Conservation (phyloP, 2,329 filamentous ascomycete genomes). For the Fusarium sp. region DNA sequence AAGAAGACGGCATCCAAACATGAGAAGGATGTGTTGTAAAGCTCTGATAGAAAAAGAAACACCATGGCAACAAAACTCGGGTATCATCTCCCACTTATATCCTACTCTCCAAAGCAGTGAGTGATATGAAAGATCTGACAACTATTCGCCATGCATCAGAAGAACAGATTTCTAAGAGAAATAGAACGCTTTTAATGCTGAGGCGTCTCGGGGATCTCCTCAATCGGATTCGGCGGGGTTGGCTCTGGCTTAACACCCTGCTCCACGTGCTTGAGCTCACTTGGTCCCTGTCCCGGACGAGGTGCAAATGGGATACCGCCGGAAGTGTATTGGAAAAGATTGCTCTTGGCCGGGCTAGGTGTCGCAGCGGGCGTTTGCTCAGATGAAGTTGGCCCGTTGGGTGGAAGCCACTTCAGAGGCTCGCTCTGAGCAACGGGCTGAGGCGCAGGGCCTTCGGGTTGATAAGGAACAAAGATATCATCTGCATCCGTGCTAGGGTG, state of each 20-base stretch:
- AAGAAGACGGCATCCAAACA: conserved; percentile 28
- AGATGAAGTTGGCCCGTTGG: conserved; percentile 52
- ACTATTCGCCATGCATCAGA: conserved; percentile 1
- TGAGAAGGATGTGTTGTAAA: neutral
- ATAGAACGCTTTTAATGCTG: neutral
- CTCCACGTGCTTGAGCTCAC: neutral
- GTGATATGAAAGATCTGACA: conserved; percentile 3
- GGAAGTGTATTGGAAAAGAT: conserved; percentile 51
- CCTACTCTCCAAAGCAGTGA: conserved; percentile 2
- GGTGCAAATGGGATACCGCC: conserved; percentile 59
- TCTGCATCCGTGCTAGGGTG: conserved; percentile 36
- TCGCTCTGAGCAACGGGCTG: conserved; percentile 48
- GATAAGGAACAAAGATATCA: conserved; percentile 62
- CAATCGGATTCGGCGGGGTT: neutral
- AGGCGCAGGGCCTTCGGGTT: conserved; percentile 61
- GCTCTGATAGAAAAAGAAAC: conserved; percentile 6
- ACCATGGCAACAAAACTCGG: conserved; percentile 13
- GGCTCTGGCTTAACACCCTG: neutral
- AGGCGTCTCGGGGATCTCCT: conserved; percentile 7
- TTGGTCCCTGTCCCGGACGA: conserved; percentile 22
- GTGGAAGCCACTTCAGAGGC: conserved; percentile 60
- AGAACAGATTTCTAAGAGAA: neutral
- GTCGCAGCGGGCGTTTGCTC: conserved; percentile 45
- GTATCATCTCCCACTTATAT: conserved; percentile 6
- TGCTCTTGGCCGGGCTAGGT: conserved; percentile 47